Conservation (phyloP, 1,284 basidiomycete genomes). For the Afroboletus lepidellus region DNA sequence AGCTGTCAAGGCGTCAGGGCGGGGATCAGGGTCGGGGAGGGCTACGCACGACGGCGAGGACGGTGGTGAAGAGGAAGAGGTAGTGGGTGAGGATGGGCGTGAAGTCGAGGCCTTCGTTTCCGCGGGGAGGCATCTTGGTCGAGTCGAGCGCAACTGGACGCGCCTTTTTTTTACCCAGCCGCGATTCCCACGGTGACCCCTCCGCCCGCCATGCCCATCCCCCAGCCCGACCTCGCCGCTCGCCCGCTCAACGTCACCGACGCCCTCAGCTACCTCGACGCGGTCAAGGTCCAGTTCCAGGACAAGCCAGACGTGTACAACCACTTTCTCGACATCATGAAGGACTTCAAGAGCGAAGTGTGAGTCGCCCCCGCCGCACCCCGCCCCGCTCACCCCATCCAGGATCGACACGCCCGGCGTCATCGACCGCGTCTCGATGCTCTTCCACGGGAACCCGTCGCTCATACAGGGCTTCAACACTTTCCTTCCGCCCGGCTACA, state of each 20-base stretch:
- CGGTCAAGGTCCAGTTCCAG: constrained; percentile 92
- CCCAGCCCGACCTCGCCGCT: constrained; percentile 25
- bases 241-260: constrained; percentile 81
- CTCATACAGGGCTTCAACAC: constrained; percentile 99
- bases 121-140: constrained; percentile 46
- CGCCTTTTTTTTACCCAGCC: constrained; percentile 4
- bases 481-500: constrained; percentile 94
- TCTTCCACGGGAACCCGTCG: constrained; percentile 91
- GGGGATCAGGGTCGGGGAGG: not conserved
- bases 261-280: constrained; percentile 95
- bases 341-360: constrained; percentile 96
- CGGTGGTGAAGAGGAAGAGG: constrained; percentile 83
- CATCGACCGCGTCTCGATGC: constrained; percentile 92
- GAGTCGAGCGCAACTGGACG: not conserved
- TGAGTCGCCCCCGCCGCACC: constrained; percentile 46
- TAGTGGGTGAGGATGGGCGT: constrained; percentile 88
- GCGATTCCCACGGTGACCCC: constrained; percentile 20
- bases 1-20: constrained; percentile 43
- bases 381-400: constrained; percentile 8
- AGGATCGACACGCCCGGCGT: constrained; percentile 99
- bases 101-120: constrained; percentile 68
- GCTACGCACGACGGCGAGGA: constrained; percentile 68
- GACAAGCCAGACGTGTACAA: constrained; percentile 97
- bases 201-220: constrained; percentile 20
- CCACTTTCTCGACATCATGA: constrained; percentile 98